Conservation (phyloP, 2,329 filamentous ascomycete genomes). For the Zasmidium angulare region DNA sequence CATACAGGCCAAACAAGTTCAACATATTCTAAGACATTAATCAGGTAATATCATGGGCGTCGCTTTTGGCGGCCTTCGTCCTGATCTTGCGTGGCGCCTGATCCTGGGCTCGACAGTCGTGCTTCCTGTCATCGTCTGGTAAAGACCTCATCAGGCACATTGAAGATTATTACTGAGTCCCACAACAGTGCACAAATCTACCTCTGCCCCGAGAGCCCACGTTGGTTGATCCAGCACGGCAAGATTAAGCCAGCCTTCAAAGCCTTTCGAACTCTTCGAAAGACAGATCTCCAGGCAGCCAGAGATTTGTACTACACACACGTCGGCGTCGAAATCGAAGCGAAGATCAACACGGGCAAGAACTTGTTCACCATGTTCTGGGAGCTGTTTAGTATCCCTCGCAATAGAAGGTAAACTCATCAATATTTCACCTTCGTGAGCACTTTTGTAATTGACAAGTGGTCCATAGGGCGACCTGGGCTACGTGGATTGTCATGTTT, state of each 20-base stretch:
- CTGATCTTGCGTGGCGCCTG: slow-evolving; percentile 63
- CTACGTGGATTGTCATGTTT: slow-evolving; percentile 22
- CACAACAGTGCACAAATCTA: slow-evolving; percentile 33
- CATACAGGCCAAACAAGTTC: too few species aligned
- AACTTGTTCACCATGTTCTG: slow-evolving; percentile 9
- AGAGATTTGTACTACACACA: slow-evolving; percentile 27
- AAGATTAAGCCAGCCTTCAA: background rate
- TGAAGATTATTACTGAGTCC: background rate
- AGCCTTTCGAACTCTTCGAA: background rate
- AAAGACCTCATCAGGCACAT: background rate
- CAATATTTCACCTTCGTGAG: too few species aligned
- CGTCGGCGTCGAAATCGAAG: slow-evolving; percentile 24
- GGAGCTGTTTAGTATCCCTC: slow-evolving; percentile 27
- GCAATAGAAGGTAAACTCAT: slow-evolving; percentile 28
- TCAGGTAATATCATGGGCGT: slow-evolving; percentile 53
- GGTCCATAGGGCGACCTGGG: slow-evolving; percentile 25
- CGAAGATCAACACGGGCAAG: background rate
- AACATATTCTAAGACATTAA: too few species aligned
- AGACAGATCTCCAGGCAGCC: slow-evolving; percentile 1
- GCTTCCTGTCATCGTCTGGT: slow-evolving; percentile 48
- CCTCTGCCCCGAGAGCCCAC: slow-evolving; percentile 44
- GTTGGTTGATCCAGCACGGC: slow-evolving; percentile 28
- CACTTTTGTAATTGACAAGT: too few species aligned
- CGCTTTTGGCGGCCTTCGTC: slow-evolving; percentile 51
- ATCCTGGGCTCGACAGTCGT: slow-evolving; percentile 55